Evolutionary conservation across 2,329 filamentous ascomycete genomes (phyloP).

Genomic region (Aspergillus novoparasiticus): DNA sequence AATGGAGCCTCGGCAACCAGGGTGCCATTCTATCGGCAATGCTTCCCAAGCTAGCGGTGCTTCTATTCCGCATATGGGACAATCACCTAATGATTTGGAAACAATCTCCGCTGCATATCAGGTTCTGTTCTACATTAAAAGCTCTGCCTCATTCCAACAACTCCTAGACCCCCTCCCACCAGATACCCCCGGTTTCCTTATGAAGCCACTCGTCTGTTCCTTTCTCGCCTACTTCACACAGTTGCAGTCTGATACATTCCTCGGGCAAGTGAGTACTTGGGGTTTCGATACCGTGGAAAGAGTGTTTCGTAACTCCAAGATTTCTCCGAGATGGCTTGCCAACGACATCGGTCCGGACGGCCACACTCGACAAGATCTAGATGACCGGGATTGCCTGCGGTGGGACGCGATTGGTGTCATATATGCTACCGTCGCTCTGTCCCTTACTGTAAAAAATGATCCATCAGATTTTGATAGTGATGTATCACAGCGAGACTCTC

Average conservation of each 20-base stretch:
- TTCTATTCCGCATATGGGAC: neutral
- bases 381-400: neutral
- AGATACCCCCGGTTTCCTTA: neutral
- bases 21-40: neutral
- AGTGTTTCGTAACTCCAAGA: neutral
- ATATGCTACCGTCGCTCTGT: neutral
- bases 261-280: neutral
- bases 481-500: neutral
- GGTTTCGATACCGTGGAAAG: neutral
- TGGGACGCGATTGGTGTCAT: neutral
- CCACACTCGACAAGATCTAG: neutral
- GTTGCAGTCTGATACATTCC: neutral
- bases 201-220: neutral
- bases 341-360: neutral
- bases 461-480: neutral
- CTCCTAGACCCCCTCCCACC: neutral
- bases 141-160: neutral
- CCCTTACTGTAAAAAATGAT: neutral
- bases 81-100: neutral
- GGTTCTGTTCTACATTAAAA: neutral
- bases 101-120: neutral
- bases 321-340: neutral
- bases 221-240: neutral
- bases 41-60: neutral
- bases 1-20: neutral